These are phyloP conservation scores for Colletotrichum godetiae DNA, from an alignment of 2,329 filamentous ascomycete species.

Conservation along the genomic window DNA sequence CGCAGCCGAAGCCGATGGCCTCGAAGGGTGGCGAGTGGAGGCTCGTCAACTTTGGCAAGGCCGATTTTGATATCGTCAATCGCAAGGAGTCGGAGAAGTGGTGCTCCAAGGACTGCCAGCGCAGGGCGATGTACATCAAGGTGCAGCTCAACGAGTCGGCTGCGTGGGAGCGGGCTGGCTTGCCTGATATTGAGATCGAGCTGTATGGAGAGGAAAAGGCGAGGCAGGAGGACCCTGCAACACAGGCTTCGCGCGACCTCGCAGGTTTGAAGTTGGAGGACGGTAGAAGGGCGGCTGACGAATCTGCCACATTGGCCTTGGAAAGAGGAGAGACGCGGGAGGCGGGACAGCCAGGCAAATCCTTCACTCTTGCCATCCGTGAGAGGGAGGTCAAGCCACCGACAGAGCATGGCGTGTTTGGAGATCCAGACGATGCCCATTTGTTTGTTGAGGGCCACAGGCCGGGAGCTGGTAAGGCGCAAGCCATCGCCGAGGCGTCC, in stretches of 20 bases:
- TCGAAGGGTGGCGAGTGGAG: constrained; percentile 74
- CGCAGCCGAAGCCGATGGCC: constrained; percentile 68
- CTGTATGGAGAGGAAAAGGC: constrained; percentile 74
- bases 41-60: constrained; percentile 64
- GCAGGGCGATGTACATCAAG: constrained; percentile 84
- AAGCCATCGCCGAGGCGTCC: constrained; percentile 45
- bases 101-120: constrained; percentile 85
- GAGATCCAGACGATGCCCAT: constrained; percentile 50
- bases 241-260: constrained; percentile 50
- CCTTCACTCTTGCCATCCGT: constrained; percentile 60
- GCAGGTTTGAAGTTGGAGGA: constrained; percentile 57
- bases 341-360: constrained; percentile 38
- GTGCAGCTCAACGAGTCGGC: constrained; percentile 89
- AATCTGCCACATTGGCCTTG: constrained; percentile 58
- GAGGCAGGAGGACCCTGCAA: constrained; percentile 53
- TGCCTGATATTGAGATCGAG: constrained; percentile 67
- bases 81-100: constrained; percentile 83
- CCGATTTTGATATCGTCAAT: constrained; percentile 75
- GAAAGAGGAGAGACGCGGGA: constrained; percentile 56
- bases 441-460: constrained; percentile 64
- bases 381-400: constrained; percentile 60
- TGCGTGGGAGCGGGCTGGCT: constrained; percentile 81
- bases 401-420: constrained; percentile 38
- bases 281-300: constrained; percentile 51
- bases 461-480: constrained; percentile 20